Evolutionary conservation across 2,329 filamentous ascomycete genomes (phyloP).

Genomic region (Trematosphaeria pertusa): DNA sequence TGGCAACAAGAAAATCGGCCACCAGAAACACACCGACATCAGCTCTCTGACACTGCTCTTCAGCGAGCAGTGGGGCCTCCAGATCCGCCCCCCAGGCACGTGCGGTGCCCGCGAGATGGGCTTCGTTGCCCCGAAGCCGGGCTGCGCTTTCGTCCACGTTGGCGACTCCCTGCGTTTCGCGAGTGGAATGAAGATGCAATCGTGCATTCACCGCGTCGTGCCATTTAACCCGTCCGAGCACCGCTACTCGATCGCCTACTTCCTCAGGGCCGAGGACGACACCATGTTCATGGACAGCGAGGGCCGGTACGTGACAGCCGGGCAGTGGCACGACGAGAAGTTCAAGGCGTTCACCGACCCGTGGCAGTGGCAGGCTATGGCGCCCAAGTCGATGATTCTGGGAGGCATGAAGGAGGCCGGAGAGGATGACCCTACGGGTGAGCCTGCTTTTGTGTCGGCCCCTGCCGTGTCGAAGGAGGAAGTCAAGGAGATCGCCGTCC

Average conservation of each 20-base stretch:
- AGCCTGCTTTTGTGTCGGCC: conserved; percentile 10
- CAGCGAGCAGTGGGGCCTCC: conserved; percentile 64
- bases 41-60: conserved; percentile 49
- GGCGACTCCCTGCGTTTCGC: conserved; percentile 66
- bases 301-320: conserved; percentile 61
- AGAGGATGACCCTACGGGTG: conserved; percentile 25
- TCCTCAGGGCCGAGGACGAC: conserved; percentile 64
- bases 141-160: conserved; percentile 64
- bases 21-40: conserved; percentile 45
- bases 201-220: conserved; percentile 65
- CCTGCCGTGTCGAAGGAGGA: conserved; percentile 14
- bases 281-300: conserved; percentile 63
- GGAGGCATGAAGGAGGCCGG: conserved; percentile 38
- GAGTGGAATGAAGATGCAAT: conserved; percentile 61
- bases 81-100: conserved; percentile 61
- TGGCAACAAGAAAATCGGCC: conserved; percentile 31
- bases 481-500: conserved; percentile 14
- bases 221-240: conserved; percentile 61
- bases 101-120: conserved; percentile 37
- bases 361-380: conserved; percentile 29
- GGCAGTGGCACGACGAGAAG: conserved; percentile 44
- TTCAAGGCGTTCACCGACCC: conserved; percentile 39
- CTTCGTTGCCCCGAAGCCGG: conserved; percentile 58
- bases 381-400: conserved; percentile 30
- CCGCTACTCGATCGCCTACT: conserved; percentile 66